These are phyloP conservation scores for Penicillium hordei DNA, from an alignment of 2,329 filamentous ascomycete genomes.

Conservation along the genomic window DNA sequence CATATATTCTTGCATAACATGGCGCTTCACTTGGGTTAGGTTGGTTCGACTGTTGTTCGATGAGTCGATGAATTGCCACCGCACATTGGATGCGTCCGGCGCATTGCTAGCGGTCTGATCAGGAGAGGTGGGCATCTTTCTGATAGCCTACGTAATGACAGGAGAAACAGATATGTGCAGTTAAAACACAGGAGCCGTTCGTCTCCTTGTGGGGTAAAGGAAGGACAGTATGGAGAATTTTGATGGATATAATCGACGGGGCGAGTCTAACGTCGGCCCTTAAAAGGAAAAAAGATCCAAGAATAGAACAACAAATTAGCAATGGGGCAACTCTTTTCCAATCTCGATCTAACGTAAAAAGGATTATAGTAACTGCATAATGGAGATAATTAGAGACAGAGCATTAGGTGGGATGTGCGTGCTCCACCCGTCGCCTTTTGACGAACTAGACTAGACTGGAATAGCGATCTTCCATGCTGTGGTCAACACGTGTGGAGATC, in stretches of 20 bases:
- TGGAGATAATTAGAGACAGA: background rate
- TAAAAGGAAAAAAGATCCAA: background rate
- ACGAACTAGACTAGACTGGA: conserved; percentile 3
- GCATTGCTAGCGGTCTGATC: conserved; percentile 2
- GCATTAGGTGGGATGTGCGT: background rate
- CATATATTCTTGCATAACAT: conserved; percentile 48
- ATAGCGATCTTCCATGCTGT: background rate
- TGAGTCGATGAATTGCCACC: conserved; percentile 45
- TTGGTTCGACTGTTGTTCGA: conserved; percentile 38
- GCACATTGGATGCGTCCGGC: conserved; percentile 16
- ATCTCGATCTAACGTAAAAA: background rate
- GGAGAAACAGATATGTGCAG: background rate
- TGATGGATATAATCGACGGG: background rate
- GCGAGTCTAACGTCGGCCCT: background rate
- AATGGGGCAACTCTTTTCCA: background rate
- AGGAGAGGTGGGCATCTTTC: conserved; percentile 19
- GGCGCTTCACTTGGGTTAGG: conserved; percentile 43
- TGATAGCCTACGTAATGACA: background rate
- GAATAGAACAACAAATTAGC: background rate
- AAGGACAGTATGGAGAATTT: background rate
- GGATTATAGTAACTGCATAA: background rate
- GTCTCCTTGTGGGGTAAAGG: background rate
- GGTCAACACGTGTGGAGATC: conserved; percentile 4
- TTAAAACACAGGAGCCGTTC: background rate
- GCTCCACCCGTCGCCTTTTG: conserved; percentile 1